Evolutionary conservation across 139 green algal genomes (phyloP), one percentile per base, ranked within the genome.

Genomic region (Haematococcus lacustris): DNA sequence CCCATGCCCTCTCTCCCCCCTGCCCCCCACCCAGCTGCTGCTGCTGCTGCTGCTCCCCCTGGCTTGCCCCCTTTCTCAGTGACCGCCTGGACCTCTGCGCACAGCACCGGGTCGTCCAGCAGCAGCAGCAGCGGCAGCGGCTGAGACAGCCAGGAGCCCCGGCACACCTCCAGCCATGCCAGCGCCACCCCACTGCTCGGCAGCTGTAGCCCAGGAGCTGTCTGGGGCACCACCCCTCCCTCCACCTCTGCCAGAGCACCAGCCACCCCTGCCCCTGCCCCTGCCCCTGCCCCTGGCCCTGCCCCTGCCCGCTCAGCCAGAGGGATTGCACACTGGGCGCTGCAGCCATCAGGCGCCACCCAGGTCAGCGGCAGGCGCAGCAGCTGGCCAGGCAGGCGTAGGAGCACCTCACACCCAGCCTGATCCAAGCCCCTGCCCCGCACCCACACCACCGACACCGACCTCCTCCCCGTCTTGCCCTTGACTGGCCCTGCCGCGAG

Each of bases 151-250:
- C 63, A 83, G 7, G 82, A 74, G 3, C 77, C 79, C 17, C 74
- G 62, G 0, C 59, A 37, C 13, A 79, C 60, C 75, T 89, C 83
- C 47, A 87, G 67, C 76, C 78, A 82, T n/a, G n/a, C n/a, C n/a
- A n/a, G n/a, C 32, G 78, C 39, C 59, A 83, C 60, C 37, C 75
- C 77, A 53, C 69, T 71, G 66, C 17, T 43, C 6, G 50, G 3
- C 66, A 78, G n/a, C 53, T 13, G 63, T 40, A 66, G 34, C 28
- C 5, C n/a, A 5, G 23, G 38, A 34, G 40, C 30, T 53, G 43
- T 17, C n/a, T n/a, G n/a, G n/a, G n/a, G n/a, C 9, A 64, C 53
- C 28, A 4, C 53, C 4, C 72, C 61, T 71, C 17, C 28, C 28
- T 6, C n/a, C 28, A 23, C 51, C 40, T 33, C 30, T 53, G 43